phyloP scores from a whole-genome alignment of 129 eudicot genomes.

The Centaurea solstitialis region DNA sequence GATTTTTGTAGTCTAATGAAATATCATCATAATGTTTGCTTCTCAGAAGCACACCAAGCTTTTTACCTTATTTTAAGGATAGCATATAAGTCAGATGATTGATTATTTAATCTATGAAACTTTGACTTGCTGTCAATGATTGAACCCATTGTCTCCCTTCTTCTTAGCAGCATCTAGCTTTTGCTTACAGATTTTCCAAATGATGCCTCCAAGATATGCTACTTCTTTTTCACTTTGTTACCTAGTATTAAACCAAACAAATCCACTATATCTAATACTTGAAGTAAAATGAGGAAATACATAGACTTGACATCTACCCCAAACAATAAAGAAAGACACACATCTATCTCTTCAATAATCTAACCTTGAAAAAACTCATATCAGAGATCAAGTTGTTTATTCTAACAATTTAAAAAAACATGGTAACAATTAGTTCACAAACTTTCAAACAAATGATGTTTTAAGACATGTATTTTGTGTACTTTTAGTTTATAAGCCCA shows the following conservation, averaged over 20 bases:
- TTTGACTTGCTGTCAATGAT: conserved; percentile 25
- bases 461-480: conserved; percentile 1
- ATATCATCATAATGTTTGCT: conserved; percentile 27
- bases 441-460: conserved; percentile 7
- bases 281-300: background rate
- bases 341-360: background rate
- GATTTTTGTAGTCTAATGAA: background rate
- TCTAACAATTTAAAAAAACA: background rate
- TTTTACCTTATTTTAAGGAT: conserved; percentile 32
- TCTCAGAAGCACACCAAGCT: conserved; percentile 14
- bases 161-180: conserved; percentile 27
- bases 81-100: conserved; percentile 1
- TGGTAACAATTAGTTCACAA: background rate
- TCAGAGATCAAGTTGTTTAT: background rate
- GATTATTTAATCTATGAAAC: conserved; percentile 21
- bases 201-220: conserved; percentile 15
- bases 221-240: background rate
- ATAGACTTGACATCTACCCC: no score
- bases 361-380: background rate
- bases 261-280: background rate
- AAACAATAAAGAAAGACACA: background rate
- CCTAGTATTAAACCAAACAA: background rate
- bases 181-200: conserved; percentile 28
- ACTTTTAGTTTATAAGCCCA: background rate
- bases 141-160: conserved; percentile 27